Evolutionary conservation across 345 rosid species (phyloP).

Genomic region (Citrus glauca): DNA sequence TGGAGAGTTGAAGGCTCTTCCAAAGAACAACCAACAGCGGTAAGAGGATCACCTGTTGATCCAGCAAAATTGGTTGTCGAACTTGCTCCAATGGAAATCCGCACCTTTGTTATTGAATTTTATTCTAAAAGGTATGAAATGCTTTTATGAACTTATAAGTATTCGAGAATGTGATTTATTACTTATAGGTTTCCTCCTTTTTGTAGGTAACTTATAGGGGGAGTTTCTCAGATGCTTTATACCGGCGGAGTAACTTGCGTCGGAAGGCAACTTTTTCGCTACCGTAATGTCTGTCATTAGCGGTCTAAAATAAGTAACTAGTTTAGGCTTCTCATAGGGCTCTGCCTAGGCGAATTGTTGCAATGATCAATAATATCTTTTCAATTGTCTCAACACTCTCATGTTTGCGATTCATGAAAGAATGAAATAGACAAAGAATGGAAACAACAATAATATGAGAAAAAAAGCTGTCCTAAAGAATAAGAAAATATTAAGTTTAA

Average conservation of each 20-base stretch:
- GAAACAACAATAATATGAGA: background rate
- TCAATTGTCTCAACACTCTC: background rate
- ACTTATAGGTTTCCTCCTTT: background rate
- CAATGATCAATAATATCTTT: background rate
- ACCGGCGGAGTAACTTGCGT: background rate
- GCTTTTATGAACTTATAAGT: background rate
- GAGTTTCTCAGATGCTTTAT: background rate
- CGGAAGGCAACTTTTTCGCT: background rate
- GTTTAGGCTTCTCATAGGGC: background rate
- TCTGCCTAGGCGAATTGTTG: background rate
- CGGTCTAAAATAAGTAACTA: background rate
- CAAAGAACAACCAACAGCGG: conserved; percentile 13
- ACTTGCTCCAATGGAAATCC: conserved; percentile 70
- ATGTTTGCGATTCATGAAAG: background rate
- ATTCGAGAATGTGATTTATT: background rate
- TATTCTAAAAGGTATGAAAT: background rate
- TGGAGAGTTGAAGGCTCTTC: conserved; percentile 43
- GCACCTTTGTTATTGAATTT: conserved; percentile 44
- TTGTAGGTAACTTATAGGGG: background rate
- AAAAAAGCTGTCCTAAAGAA: background rate
- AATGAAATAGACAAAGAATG: too few relatives aligned
- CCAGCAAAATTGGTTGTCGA: conserved; percentile 40
- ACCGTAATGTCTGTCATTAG: background rate
- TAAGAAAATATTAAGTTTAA: too few relatives aligned
- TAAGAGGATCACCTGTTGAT: conserved; percentile 51